Percentiles rank a stretch among this genome's conserved stretches.
These are phyloP conservation scores for Agastache rugosa DNA, from an alignment of 257 asterid species.

Conservation along the genomic window DNA sequence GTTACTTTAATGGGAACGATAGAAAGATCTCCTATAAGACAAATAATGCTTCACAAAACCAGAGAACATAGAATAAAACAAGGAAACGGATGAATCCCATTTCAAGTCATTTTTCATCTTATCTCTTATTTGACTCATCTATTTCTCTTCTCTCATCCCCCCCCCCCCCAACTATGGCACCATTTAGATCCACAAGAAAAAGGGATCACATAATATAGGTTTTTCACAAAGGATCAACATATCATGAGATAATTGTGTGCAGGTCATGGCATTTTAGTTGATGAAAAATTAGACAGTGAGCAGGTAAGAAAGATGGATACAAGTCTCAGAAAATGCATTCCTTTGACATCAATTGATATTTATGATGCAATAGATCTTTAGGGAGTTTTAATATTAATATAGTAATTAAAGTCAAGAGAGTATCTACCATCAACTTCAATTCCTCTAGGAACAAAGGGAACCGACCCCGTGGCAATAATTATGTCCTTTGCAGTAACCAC, in stretches of 20 bases:
- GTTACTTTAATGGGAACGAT: background rate
- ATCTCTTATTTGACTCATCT: background rate
- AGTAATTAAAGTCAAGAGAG: constrained; percentile 7
- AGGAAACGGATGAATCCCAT: background rate
- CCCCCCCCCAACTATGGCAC: background rate
- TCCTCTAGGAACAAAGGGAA: constrained; percentile 62
- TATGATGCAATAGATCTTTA: constrained; percentile 7
- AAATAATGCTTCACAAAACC: background rate
- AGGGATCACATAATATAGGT: constrained; percentile 5
- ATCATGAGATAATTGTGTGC: constrained; percentile 7
- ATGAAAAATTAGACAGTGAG: background rate
- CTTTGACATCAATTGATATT: constrained; percentile 16
- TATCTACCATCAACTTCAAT: constrained; percentile 55
- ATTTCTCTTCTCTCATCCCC: background rate
- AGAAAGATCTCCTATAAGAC: background rate
- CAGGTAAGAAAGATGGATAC: background rate
- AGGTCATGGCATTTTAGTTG: background rate
- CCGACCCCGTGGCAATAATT: constrained; percentile 60
- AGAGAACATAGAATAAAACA: background rate
- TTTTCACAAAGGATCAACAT: background rate
- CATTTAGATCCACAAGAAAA: background rate
- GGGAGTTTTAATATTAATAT: constrained; percentile 1
- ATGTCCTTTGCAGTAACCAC: constrained; percentile 55
- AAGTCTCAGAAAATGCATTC: constrained; percentile 8
- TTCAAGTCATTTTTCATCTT: background rate